phyloP scores from a whole-genome alignment of 352 stramenopile genomes.

The Elongisporangium senticosum region DNA sequence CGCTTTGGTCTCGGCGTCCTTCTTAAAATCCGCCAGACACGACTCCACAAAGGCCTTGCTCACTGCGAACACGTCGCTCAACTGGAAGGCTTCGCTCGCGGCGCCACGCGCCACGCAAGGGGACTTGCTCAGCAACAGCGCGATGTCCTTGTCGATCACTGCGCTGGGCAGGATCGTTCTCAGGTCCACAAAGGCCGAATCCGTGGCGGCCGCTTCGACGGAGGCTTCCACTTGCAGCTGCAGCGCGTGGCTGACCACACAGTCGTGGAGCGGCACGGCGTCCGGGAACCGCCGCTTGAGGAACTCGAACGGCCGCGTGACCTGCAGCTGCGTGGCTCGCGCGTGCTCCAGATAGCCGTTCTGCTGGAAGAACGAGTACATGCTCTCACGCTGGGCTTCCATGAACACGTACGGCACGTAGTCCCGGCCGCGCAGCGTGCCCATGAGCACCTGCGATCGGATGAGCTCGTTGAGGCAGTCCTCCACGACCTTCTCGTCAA shows the following conservation, averaged over 20 bases:
- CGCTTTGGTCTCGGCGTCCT: conserved; percentile 44
- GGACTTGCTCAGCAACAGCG: conserved; percentile 45
- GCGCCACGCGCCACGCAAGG: conserved; percentile 21
- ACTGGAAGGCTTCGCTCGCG: conserved; percentile 32
- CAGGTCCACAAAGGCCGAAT: conserved; percentile 59
- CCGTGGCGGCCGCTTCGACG: conserved; percentile 66
- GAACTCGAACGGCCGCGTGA: conserved; percentile 66
- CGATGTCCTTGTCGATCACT: conserved; percentile 34
- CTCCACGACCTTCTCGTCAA: conserved; percentile 64
- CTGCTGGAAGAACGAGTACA: conserved; percentile 85
- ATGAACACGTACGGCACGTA: conserved; percentile 81
- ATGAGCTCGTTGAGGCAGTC: conserved; percentile 59
- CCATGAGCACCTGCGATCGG: conserved; percentile 43
- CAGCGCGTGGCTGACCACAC: conserved; percentile 54
- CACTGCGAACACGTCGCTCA: conserved; percentile 55
- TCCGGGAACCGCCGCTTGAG: conserved; percentile 66
- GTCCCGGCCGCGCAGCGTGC: conserved; percentile 57
- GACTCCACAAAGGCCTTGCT: conserved; percentile 49
- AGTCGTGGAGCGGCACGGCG: conserved; percentile 54
- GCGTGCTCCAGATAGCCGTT: conserved; percentile 73
- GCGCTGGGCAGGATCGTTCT: conserved; percentile 55
- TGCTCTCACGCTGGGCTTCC: conserved; percentile 57
- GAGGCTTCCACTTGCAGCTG: conserved; percentile 65
- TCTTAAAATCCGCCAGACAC: conserved; percentile 38
- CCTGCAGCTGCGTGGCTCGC: conserved; percentile 51